Evolutionary conservation across 2,329 filamentous ascomycete genomes (phyloP).

Genomic region (Zelopaecilomyces penicillatus): DNA sequence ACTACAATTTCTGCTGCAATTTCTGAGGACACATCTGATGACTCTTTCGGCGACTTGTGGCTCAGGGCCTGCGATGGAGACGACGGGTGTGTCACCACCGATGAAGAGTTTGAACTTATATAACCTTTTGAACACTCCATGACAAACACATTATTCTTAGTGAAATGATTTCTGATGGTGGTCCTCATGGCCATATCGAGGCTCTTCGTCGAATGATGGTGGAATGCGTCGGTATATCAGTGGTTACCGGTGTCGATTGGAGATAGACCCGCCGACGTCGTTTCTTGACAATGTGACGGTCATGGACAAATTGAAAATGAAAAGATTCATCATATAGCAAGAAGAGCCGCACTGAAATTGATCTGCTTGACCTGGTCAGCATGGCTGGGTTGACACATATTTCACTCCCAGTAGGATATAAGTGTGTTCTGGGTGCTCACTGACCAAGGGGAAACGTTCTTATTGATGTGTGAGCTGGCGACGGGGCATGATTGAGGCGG

Average conservation of each 20-base stretch:
- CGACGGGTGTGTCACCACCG: constrained; percentile 17
- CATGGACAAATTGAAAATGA: constrained; percentile 16
- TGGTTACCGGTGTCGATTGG: constrained; percentile 7
- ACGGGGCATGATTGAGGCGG: constrained; percentile 2
- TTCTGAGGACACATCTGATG: constrained; percentile 25
- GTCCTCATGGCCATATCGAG: constrained; percentile 18
- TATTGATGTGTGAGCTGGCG: constrained; percentile 5
- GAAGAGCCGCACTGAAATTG: neutral
- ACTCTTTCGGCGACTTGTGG: constrained; percentile 23
- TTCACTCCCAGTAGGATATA: constrained; percentile 5
- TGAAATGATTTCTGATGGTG: constrained; percentile 15
- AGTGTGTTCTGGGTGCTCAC: constrained; percentile 8
- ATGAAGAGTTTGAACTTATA: constrained; percentile 16
- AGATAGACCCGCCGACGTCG: constrained; percentile 12
- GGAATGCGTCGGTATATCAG: constrained; percentile 6
- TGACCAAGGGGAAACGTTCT: constrained; percentile 9
- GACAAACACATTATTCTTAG: constrained; percentile 14
- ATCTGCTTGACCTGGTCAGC: constrained; percentile 7
- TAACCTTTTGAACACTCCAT: constrained; percentile 15
- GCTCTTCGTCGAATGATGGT: constrained; percentile 1
- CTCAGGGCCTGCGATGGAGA: constrained; percentile 17
- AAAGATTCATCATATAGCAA: constrained; percentile 11
- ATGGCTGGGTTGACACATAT: neutral
- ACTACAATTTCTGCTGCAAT: constrained; percentile 36
- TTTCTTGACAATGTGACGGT: constrained; percentile 15